Percentiles rank a stretch among this genome's conserved stretches.
phyloP scores from a whole-genome alignment of 2,329 filamentous ascomycete species.

The Torrubiella hemipterigena region DNA sequence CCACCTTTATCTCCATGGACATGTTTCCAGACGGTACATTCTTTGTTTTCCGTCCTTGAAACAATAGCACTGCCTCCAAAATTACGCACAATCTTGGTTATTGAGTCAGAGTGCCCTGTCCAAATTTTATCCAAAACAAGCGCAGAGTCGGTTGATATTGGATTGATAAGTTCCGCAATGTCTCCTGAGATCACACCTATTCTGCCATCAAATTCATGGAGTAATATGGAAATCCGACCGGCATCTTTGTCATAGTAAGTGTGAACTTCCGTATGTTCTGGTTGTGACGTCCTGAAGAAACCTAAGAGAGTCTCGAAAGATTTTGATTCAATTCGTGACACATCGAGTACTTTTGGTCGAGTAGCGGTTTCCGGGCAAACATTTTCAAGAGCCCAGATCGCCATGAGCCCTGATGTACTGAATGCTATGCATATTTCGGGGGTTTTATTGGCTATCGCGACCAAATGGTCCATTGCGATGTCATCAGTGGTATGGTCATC shows the following conservation, averaged over 20 bases:
- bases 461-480: constrained; percentile 69
- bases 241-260: constrained; percentile 56
- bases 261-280: constrained; percentile 52
- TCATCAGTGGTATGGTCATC: constrained; percentile 48
- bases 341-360: constrained; percentile 65
- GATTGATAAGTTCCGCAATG: constrained; percentile 71
- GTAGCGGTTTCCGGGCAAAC: constrained; percentile 59
- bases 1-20: constrained; percentile 25
- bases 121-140: constrained; percentile 55
- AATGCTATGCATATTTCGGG: constrained; percentile 82
- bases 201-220: constrained; percentile 76
- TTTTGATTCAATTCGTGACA: constrained; percentile 60
- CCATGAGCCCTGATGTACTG: constrained; percentile 76
- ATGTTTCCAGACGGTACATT: constrained; percentile 77
- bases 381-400: constrained; percentile 85
- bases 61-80: constrained; percentile 69
- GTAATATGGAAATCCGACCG: constrained; percentile 58
- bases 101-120: constrained; percentile 71
- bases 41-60: constrained; percentile 66
- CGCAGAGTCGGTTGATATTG: constrained; percentile 46
- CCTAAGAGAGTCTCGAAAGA: constrained; percentile 34
- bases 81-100: constrained; percentile 80
- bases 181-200: constrained; percentile 73
- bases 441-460: constrained; percentile 72
- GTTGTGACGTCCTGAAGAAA: constrained; percentile 13